Evolutionary conservation across 2,329 filamentous ascomycete genomes (phyloP), one percentile per base, ranked within the genome.

Genomic region (Curvularia sp.): DNA sequence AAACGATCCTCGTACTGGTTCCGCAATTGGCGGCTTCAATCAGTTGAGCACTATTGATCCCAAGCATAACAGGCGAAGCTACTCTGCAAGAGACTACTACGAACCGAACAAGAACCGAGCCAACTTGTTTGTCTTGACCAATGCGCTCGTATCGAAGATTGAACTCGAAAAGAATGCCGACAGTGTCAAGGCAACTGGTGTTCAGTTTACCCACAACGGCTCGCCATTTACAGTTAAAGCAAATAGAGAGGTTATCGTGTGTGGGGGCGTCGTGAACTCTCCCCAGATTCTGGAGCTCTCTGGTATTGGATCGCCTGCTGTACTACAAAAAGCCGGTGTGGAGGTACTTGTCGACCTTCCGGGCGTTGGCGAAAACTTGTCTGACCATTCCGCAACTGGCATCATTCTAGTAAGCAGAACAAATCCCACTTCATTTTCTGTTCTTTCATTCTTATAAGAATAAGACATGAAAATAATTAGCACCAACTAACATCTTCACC

Each of bases 121-220:
- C 2, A 85, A 85, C 59, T 67, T 86, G 2, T 70, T 75, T n/a
- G 68, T 85, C 1, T 67, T 84, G 5, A 81, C 80, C 1, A 77
- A 83, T 38, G 80, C 82, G 3, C 64, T 79, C 30, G 80, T 83
- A 18, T 59, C 79, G 46, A 70, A 83, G 57, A 71, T 88, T 60
- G 61, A 83, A 36, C 67, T 84, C 30, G 72, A 81, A 27, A 79
- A 76, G 13, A 75, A 73, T 8, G 73, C 47, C 5, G 70, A 65
- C 2, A 80, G 81, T 7, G 82, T 81, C 13, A 76, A 73, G 12
- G 72, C 72, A 2, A 73, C 68, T 4, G 68, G 69, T 3, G 71
- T 74, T 1, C 58, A 66, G 5, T 81, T 84, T 63, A 74, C 64
- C 8, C 68, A 76, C 27, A 68, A 72, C 5, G 79, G 79, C 2